Evolutionary conservation across 495 filamentous ascomycete species (phyloP).

Genomic region (Glarea lozoyensis): DNA sequence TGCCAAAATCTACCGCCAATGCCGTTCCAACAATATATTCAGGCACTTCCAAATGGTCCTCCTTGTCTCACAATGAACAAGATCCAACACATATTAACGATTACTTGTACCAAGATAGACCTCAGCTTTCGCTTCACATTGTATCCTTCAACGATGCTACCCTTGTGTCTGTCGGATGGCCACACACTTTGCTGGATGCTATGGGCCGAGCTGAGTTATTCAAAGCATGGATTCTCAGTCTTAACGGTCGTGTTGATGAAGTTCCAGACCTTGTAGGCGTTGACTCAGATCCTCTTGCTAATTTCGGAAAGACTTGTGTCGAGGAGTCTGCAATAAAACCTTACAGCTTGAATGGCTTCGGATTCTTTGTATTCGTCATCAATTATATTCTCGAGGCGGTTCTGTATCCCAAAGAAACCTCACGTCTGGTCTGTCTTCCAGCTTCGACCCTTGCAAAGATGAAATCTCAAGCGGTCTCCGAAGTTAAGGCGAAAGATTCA

Average conservation of each 20-base stretch:
- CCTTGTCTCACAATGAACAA: constrained; percentile 1
- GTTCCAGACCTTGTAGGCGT: constrained; percentile 27
- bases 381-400: too few relatives aligned
- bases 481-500: constrained; percentile 16
- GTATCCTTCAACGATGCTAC: constrained; percentile 39
- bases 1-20: constrained; percentile 21
- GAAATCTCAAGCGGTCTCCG: constrained; percentile 3
- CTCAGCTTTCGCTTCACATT: constrained; percentile 38
- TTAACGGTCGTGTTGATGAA: constrained; percentile 29
- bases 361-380: too few relatives aligned
- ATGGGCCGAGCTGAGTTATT: constrained; percentile 31
- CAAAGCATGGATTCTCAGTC: constrained; percentile 27
- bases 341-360: neutral
- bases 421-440: too few relatives aligned
- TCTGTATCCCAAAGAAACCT: too few relatives aligned
- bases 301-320: neutral
- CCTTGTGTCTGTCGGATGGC: constrained; percentile 33
- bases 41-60: constrained; percentile 25
- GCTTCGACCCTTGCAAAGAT: neutral
- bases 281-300: constrained; percentile 24
- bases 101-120: constrained; percentile 30
- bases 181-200: constrained; percentile 40
- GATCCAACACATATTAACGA: constrained; percentile 28
- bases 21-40: constrained; percentile 27
- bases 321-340: neutral